Base-by-base conservation (phyloP, 2,329 filamentous ascomycete genomes). In the Colletotrichum tabaci region DNA sequence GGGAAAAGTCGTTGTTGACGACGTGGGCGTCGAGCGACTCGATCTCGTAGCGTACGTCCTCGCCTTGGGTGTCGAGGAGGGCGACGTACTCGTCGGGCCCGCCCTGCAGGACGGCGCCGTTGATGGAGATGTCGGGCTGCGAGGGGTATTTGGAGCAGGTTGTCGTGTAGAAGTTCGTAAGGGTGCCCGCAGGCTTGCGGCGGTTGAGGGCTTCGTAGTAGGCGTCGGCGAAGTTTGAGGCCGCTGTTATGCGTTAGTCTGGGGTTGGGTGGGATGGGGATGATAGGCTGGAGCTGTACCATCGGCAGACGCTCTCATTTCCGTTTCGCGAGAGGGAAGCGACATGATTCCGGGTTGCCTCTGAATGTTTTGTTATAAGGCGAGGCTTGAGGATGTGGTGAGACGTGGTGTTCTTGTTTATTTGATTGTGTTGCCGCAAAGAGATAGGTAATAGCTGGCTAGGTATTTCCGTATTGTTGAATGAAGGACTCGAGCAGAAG, bases 21-120 rank as follows among this genome's bases (percentile, higher is more conserved):
- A 95, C 89, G 74, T 97, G 94, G 69, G 90, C 91, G 81, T 97
- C 93, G 76, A 92, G 90, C 16, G 90, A 91, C 77, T 94, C 91
- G 66, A 94, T 86, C 67, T 96, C 93, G 82, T 94, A 96, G 75
- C 86, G 82, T 18, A 91, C 82, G 83, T 84, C 75, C 75, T 82
- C 55, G 84, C 89, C 82, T 70, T 94, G 90, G 7, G 87, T 87
- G 68, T 91, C 87, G 74, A 95, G 93, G 38, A 94, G 87, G 21
- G 87, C 86, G 76, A 92, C 90, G 77, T 95, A 92, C 55, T 91
- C 90, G 61, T 85, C 83, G 0, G 91, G 91, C 6, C 69, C 69
- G 67, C 89, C 87, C 44, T 87, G 81, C 47, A 94, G 84, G 2
- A 89, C 82, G 58, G 91, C 90, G 76, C 95, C 94, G 83, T 97